Base-by-base conservation (phyloP, 805 yeast genomes). In the Yarrowia sp. region DNA sequence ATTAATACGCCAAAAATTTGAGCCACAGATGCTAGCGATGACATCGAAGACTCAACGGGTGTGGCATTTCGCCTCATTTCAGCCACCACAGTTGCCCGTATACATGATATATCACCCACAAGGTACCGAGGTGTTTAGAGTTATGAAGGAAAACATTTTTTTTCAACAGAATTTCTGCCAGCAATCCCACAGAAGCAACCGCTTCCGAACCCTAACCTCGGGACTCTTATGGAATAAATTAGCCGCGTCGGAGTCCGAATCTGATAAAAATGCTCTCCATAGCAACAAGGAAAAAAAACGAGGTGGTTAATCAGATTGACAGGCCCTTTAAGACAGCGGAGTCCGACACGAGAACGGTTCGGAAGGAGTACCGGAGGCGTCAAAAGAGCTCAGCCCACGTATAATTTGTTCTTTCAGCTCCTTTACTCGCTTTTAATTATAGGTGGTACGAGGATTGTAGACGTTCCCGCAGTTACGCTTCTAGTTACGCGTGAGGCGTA, bases 221-320 rank as follows among this genome's bases (percentile, higher is more conserved):
- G 35, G 18, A n/a, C 24, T 44, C 10, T 18, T 24, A n/a, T 14
- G 10, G 18, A 13, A 10, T 5, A 9, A 42, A 42, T 16, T 25
- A 42, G 35, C 51, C 51, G 35, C 35, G 24, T 27, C 51, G 51
- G 51, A 44, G 18, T 44, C 51, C 51, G 51, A 44, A 44, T 44
- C 51, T 44, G 51, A 44, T 44, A 44, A 44, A 44, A 44, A 27
- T 18, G 22, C 6, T 4, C 24, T 27, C 16, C 18, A 18, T n/a
- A 18, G 35, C 33, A 44, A 44, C 49, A 44, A 27, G 29, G 9
- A 8, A 25, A n/a, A 3, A 2, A n/a, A 25, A 41, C 47, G 47
- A 41, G 47, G 21, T 6, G 1, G 8, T 12, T 41, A 13, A 39
- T 39, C 31, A 4, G 46, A 41, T 41, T 24, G 29, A 21, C 44